phyloP scores from a whole-genome alignment of 441 rosid species.

The Sinapis alba region DNA sequence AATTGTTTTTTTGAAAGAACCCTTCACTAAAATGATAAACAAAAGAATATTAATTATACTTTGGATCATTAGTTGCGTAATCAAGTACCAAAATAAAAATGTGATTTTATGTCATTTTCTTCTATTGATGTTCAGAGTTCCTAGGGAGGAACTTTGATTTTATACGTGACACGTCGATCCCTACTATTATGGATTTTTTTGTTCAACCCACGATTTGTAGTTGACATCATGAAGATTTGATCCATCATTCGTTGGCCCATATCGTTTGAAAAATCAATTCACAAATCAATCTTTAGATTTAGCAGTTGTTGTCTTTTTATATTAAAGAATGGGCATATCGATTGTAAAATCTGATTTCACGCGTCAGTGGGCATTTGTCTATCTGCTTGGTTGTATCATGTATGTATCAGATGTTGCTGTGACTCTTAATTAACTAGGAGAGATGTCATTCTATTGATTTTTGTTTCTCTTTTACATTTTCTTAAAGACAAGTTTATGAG shows the following conservation, averaged over 20 bases:
- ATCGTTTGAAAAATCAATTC: conserved; percentile 36
- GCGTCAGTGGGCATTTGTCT: background rate
- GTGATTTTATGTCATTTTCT: conserved; percentile 9
- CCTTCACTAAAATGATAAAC: too few species aligned
- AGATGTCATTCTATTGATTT: background rate
- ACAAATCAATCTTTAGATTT: conserved; percentile 25
- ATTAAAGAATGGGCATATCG: background rate
- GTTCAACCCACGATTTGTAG: conserved; percentile 24
- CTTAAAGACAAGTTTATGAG: too few species aligned
- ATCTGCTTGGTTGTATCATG: background rate
- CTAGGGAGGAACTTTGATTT: background rate
- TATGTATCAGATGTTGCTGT: background rate
- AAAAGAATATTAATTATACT: too few species aligned
- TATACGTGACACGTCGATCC: conserved; percentile 29
- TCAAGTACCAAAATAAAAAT: background rate
- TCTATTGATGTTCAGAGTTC: conserved; percentile 24
- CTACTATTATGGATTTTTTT: conserved; percentile 24
- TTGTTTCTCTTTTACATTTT: too few species aligned
- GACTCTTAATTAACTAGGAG: background rate
- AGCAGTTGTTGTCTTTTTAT: background rate
- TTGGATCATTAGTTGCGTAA: too few species aligned
- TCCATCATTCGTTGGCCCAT: conserved; percentile 36
- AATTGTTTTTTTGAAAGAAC: too few species aligned
- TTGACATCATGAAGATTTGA: conserved; percentile 45
- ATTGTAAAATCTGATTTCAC: background rate